phyloP scores from a whole-genome alignment of 768 basidiomycete genomes.

The Serendipita vermifera region DNA sequence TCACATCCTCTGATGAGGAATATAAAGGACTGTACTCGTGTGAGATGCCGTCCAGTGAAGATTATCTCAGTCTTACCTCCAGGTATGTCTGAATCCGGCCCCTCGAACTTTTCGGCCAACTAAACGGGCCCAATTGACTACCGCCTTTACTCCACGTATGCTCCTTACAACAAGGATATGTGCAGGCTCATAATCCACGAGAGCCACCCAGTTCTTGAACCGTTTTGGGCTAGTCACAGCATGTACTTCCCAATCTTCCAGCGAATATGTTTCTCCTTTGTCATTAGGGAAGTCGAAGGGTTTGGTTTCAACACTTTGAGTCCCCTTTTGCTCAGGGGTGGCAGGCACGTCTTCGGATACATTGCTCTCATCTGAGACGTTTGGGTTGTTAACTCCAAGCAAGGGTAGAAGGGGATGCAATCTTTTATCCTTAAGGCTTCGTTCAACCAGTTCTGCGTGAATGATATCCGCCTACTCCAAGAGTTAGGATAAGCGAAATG shows the following conservation, averaged over 20 bases:
- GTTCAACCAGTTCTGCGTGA: neutral
- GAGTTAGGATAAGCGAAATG: too few relatives aligned
- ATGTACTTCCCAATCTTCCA: conserved; percentile 10
- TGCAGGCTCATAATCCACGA: neutral
- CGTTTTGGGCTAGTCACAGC: neutral
- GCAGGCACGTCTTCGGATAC: too few relatives aligned
- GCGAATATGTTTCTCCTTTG: neutral
- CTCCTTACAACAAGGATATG: conserved; percentile 5
- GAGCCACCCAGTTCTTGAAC: conserved; percentile 11
- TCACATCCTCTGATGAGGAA: neutral
- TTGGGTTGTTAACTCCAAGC: neutral
- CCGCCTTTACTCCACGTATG: neutral
- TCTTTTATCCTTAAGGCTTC: conserved; percentile 2
- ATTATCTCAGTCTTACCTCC: neutral
- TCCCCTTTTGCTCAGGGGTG: neutral
- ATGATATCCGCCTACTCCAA: conserved; percentile 9
- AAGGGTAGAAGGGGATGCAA: conserved; percentile 2
- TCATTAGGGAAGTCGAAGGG: neutral
- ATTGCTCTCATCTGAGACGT: too few relatives aligned
- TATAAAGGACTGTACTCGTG: neutral
- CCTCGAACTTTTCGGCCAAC: neutral
- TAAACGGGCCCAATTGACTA: conserved; percentile 1
- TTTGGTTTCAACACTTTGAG: neutral
- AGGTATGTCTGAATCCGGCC: conserved; percentile 10
- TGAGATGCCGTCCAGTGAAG: neutral